Evolutionary conservation across 202 grass and related monocot genomes (phyloP), one percentile per base, ranked within the genome.

Genomic region (Zizania palustris): DNA sequence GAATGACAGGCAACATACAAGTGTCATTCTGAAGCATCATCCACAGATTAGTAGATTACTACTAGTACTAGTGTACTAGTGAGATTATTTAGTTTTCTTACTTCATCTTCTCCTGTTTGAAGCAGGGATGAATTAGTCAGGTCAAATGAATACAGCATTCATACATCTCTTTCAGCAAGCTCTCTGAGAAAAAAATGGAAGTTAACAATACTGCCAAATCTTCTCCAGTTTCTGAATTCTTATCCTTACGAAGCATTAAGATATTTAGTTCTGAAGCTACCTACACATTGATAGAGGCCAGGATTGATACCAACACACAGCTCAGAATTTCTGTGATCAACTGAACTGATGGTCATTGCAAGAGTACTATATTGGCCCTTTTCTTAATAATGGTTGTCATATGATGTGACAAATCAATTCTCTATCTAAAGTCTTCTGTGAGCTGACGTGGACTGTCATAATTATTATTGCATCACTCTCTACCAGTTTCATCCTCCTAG

Each of bases 371-470:
- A n/a, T 60, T 20, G 45, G 15, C 39, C 56, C 42, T 84, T 78
- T 72, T 57, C 48, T 61, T 37, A 78, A 73, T 78, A 21, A 61
- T 82, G 53, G 45, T 15, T 11, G 73, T 74, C 64, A 42, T 40
- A 69, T 81, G 72, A 81, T 11, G 42, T 63, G 65, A 71, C 58
- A 40, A 74, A 82, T 82, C 49, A 82, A 72, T 77, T 77, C 56
- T 37, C 15, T 48, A 34, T 71, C 63, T 39, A 22, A 46, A 50
- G 63, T 63, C 83, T 3, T 33, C 56, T 55, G 44, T 67, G n/a
- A 65, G 71, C 28, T 62, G 63, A 81, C 57, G 22, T 28, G 28
- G 46, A 64, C 71, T 13, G 14, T 51, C 7, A 33, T 45, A 18
- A 72, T 53, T 35, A 18, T 50, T 67, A 34, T 37, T 74, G 35